phyloP scores from a whole-genome alignment of 257 asterid species.

The Thymus quinquecostatus region DNA sequence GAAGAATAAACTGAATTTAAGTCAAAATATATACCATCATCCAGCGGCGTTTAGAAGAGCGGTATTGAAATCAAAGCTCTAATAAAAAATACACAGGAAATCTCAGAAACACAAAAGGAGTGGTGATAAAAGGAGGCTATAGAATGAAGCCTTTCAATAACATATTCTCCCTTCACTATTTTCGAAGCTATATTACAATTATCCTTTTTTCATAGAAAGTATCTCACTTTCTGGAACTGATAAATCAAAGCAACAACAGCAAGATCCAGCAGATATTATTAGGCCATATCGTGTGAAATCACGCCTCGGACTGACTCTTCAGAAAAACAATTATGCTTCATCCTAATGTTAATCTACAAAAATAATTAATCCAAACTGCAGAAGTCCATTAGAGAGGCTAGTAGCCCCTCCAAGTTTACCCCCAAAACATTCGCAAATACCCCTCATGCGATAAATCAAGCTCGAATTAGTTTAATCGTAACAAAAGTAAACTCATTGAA shows the following conservation, averaged over 20 bases:
- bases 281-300: background rate
- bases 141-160: background rate
- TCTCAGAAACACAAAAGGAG: background rate
- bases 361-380: background rate
- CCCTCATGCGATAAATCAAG: background rate
- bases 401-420: background rate
- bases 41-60: background rate
- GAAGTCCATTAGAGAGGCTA: background rate
- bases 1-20: slow-evolving; percentile 9
- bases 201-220: background rate
- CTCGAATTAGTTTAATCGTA: background rate
- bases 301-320: no score
- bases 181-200: background rate
- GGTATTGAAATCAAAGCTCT: slow-evolving; percentile 10
- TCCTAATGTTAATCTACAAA: background rate
- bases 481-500: background rate
- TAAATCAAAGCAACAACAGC: background rate
- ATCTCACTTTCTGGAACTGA: background rate
- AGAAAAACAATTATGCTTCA: background rate
- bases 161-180: background rate
- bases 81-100: slow-evolving; percentile 17
- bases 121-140: background rate
- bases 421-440: background rate
- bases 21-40: background rate
- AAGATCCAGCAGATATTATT: background rate